Conservation (phyloP, 2,329 filamentous ascomycete species). For the Phaeosphaeriaceae sp. region DNA sequence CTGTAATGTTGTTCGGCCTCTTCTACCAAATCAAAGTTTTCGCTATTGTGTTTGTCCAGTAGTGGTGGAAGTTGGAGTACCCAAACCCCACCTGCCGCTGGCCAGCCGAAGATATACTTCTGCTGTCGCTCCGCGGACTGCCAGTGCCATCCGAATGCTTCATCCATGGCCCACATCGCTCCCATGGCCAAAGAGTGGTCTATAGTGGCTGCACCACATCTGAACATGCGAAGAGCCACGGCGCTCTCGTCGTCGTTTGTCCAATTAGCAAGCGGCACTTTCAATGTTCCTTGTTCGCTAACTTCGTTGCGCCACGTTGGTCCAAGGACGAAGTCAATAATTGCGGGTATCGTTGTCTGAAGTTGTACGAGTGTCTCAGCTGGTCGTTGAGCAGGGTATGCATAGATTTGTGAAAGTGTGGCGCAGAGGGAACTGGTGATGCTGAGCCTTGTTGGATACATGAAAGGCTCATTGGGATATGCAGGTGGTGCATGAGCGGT, state of each 20-base stretch:
- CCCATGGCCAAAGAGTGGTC: background rate
- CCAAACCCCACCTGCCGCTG: background rate
- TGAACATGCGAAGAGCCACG: background rate
- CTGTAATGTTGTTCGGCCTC: background rate
- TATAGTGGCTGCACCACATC: background rate
- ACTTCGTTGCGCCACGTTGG: background rate
- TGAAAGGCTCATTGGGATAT: background rate
- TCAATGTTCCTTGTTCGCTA: background rate
- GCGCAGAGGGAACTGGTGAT: background rate
- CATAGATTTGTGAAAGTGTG: background rate
- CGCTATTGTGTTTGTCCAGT: background rate
- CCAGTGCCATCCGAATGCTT: background rate
- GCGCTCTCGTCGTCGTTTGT: background rate
- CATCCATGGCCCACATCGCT: background rate
- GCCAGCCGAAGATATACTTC: slow-evolving; percentile 3
- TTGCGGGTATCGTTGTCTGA: background rate
- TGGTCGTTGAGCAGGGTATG: background rate
- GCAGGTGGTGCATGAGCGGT: background rate
- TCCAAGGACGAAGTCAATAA: background rate
- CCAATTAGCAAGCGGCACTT: background rate
- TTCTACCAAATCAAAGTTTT: background rate
- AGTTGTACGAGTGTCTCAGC: background rate
- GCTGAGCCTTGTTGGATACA: background rate
- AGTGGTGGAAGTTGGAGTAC: background rate
- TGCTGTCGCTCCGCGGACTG: background rate